A percentile compares a stretch with the other conserved stretches of the same genome.
phyloP scores from a whole-genome alignment of 2,329 filamentous ascomycete species.

The Claviceps capensis region DNA sequence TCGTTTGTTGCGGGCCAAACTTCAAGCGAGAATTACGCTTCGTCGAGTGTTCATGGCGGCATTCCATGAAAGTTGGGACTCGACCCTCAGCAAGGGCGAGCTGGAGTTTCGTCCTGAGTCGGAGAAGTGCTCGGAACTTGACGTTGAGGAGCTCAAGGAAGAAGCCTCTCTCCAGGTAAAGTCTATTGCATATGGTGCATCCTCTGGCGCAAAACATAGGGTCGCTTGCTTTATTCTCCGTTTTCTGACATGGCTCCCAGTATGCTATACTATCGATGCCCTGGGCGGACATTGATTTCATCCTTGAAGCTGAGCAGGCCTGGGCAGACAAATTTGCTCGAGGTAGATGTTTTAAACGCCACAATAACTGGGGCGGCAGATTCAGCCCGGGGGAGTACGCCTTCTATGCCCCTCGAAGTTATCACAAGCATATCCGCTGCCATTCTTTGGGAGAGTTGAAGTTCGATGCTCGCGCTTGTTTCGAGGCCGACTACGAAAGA shows the following conservation, averaged over 20 bases:
- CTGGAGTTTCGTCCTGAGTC: not conserved
- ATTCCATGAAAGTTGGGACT: conserved; percentile 26
- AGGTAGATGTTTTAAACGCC: conserved; percentile 20
- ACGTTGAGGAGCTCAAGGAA: conserved; percentile 12
- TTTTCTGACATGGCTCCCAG: conserved; percentile 14
- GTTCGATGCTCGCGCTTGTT: too few relatives aligned
- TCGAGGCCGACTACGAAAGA: too few relatives aligned
- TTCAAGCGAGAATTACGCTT: conserved; percentile 28
- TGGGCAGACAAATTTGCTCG: conserved; percentile 29
- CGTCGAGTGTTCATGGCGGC: conserved; percentile 22
- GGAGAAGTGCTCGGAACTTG: not conserved
- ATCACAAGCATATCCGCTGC: too few relatives aligned
- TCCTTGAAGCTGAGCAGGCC: conserved; percentile 32
- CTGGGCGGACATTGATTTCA: conserved; percentile 30
- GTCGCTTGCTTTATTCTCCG: not conserved
- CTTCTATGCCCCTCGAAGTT: too few relatives aligned
- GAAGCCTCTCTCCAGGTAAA: conserved; percentile 31
- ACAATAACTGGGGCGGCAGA: too few relatives aligned
- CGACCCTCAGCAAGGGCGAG: conserved; percentile 17
- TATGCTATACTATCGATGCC: conserved; percentile 28
- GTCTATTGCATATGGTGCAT: conserved; percentile 5
- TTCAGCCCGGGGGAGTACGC: too few relatives aligned
- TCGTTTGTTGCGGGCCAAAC: conserved; percentile 28
- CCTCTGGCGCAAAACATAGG: not conserved
- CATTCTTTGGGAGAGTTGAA: too few relatives aligned